These are phyloP conservation scores for Platanthera zijinensis DNA, from an alignment of 106 monocot genomes.

Conservation along the genomic window DNA sequence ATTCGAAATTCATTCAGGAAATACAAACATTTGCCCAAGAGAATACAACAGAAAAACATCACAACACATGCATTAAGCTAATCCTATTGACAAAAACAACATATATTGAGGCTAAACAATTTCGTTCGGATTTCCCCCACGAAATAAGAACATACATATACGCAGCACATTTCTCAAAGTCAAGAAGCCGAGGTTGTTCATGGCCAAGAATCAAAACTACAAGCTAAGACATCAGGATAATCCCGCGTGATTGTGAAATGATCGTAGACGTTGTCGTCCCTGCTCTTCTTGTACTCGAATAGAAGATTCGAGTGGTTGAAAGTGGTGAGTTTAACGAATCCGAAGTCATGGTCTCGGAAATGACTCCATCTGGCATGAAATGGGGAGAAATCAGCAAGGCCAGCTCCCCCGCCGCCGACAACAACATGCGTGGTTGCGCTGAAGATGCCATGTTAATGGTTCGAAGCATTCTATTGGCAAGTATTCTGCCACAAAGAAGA, in stretches of 20 bases:
- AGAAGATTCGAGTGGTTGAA: conserved; percentile 60
- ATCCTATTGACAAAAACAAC: too few species aligned
- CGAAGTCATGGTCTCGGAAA: conserved; percentile 52
- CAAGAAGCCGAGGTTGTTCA: conserved; percentile 59
- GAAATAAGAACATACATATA: too few species aligned
- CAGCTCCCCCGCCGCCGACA: conserved; percentile 72
- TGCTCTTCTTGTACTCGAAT: conserved; percentile 78
- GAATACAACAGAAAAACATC: neutral
- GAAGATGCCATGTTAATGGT: conserved; percentile 54
- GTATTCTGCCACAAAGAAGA: conserved; percentile 23
- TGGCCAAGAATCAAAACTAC: conserved; percentile 56
- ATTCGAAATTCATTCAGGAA: neutral
- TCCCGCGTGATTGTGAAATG: conserved; percentile 66
- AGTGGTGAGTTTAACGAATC: conserved; percentile 75
- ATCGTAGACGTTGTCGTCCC: conserved; percentile 64
- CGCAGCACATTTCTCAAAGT: neutral
- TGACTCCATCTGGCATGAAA: conserved; percentile 54
- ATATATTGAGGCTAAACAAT: too few species aligned
- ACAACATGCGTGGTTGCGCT: conserved; percentile 84
- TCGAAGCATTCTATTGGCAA: conserved; percentile 40
- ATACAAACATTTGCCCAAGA: neutral
- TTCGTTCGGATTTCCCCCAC: too few species aligned
- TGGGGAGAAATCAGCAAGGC: conserved; percentile 41
- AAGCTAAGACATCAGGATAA: conserved; percentile 68
- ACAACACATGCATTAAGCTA: too few species aligned